phyloP scores from a whole-genome alignment of 2,329 filamentous ascomycete species.

The Exophiala sp. region DNA sequence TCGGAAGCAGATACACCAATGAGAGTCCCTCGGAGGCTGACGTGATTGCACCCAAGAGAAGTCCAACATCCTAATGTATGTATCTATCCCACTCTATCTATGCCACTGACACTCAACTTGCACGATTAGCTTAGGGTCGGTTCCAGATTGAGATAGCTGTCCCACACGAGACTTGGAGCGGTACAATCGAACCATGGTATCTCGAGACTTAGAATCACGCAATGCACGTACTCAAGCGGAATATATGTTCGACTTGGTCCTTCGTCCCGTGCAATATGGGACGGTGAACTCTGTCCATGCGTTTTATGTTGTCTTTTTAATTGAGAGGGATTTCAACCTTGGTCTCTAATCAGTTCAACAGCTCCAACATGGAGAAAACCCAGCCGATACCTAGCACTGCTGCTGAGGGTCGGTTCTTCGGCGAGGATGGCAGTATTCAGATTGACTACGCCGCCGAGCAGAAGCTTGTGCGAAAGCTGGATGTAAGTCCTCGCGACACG shows the following conservation, averaged over 20 bases:
- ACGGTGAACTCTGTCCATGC: neutral
- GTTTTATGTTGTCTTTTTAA: neutral
- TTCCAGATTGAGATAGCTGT: neutral
- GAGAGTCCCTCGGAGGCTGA: too few species aligned
- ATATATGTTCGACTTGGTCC: neutral
- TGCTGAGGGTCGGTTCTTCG: neutral
- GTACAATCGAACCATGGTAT: neutral
- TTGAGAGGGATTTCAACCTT: neutral
- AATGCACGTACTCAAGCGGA: neutral
- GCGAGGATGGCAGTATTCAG: neutral
- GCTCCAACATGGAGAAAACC: neutral
- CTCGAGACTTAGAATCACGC: neutral
- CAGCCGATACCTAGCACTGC: neutral
- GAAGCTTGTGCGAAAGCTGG: conserved; percentile 47
- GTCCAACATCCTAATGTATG: neutral
- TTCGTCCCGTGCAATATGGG: neutral
- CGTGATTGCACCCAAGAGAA: neutral
- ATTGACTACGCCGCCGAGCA: conserved; percentile 47
- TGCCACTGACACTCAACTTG: too few species aligned
- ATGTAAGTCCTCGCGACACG: conserved; percentile 25
- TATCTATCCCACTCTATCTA: neutral
- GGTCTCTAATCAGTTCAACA: neutral
- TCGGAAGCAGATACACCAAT: too few species aligned
- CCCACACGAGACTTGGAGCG: neutral
- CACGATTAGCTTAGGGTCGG: too few species aligned